These are phyloP conservation scores for Lactarius hatsudake DNA, from an alignment of 768 basidiomycete species.

Conservation along the genomic window DNA sequence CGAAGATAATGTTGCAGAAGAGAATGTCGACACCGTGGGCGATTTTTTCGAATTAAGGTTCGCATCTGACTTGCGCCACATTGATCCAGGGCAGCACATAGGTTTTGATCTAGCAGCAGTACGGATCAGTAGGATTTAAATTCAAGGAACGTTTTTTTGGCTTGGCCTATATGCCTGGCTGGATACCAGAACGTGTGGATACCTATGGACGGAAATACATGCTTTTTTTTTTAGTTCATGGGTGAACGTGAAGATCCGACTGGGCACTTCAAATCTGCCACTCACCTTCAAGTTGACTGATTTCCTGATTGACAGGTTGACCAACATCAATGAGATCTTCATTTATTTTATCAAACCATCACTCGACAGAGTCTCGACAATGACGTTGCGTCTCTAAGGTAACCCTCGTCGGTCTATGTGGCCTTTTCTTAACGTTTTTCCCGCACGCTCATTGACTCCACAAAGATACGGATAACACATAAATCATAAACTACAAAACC, in stretches of 20 bases:
- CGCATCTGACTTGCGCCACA: not conserved
- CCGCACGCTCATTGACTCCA: no score
- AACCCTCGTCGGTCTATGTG: no score
- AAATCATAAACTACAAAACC: no score
- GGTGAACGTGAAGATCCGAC: not conserved
- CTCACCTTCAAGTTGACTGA: not conserved
- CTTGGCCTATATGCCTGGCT: not conserved
- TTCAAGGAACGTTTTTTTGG: not conserved
- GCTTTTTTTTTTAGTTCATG: not conserved
- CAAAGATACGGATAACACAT: no score
- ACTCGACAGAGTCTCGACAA: no score
- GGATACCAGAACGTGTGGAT: not conserved
- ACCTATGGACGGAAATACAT: not conserved
- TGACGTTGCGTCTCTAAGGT: no score
- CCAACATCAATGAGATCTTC: not conserved
- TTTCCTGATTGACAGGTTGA: not conserved
- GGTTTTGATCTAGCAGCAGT: not conserved
- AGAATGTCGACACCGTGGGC: constrained; percentile 8
- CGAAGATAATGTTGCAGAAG: not conserved
- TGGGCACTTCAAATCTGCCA: no score
- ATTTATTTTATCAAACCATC: no score
- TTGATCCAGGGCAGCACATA: constrained; percentile 8
- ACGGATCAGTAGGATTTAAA: not conserved
- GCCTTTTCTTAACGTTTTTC: no score
- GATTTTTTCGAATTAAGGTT: not conserved